Evolutionary conservation across 2,329 filamentous ascomycete genomes (phyloP), one percentile per base, ranked within the genome.

Genomic region (Colletotrichum truncatum): DNA sequence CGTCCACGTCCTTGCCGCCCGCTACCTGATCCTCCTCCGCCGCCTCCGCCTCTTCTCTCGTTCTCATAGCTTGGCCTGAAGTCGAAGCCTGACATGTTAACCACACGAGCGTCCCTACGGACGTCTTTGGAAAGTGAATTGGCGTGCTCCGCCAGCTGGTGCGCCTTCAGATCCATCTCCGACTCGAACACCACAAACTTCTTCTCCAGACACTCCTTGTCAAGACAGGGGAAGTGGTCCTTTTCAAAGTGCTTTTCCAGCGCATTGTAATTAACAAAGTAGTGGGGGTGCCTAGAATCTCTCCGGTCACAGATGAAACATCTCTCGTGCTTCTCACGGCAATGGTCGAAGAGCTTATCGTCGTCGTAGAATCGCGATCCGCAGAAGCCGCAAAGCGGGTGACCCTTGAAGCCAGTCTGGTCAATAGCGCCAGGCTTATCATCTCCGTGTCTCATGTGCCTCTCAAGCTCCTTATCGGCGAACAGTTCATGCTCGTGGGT

Each of bases 401-500:
- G 96, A 8, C 96, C 96, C 76, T 92, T 96, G 81, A 99, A 99
- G 1, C 96, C 96, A 26, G 93, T 98, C 81, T 98, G 96, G 72
- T 98, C 93, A 36, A 92, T 84, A 0, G 94, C 91, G 32, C 96
- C 95, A 4, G 95, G 94, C 69, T 91, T 91, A 75, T 98, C 93
- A 73, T 99, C 96, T 63, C 96, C 96, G 68, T 91, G 89, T 67
- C 89, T 92, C 85, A 98, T 97, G 77, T 99, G 96, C 72, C 89
- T 92, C 70, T 92, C 89, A 52, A 98, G 83, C 70, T 95, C 93
- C 68, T 90, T 87, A 67, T 89, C 86, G 1, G 92, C 91, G 76
- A 98, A 98, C 1, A 99, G 85, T 68, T 97, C 93, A 75, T 99
- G 96, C 78, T 99, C 96, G 79, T 99, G 96, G 1, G 96, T 98